These are phyloP conservation scores for Boletus subparvulus DNA, from an alignment of 768 basidiomycete genomes.

Conservation along the genomic window DNA sequence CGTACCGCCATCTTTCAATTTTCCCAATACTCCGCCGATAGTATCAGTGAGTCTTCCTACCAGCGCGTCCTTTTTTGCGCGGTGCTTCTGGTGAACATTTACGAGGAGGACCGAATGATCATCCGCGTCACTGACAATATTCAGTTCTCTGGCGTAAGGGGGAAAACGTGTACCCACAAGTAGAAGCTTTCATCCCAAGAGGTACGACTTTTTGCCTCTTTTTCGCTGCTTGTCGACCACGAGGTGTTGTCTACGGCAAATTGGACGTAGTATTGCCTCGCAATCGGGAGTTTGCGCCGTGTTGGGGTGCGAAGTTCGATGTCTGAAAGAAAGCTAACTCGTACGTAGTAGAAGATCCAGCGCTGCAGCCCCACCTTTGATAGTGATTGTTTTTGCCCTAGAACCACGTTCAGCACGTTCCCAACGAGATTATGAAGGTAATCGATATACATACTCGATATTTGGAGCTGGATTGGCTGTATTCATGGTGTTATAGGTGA, in stretches of 20 bases:
- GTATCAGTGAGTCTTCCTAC: too few relatives aligned
- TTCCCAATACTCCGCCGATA: too few relatives aligned
- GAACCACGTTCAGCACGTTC: neutral
- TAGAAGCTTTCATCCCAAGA: neutral
- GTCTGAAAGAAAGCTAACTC: neutral
- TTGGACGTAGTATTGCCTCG: neutral
- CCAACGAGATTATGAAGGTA: too few relatives aligned
- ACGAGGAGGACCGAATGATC: neutral
- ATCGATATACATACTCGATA: too few relatives aligned
- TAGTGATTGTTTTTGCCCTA: neutral
- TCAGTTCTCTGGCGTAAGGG: neutral
- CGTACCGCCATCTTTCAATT: too few relatives aligned
- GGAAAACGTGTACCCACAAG: neutral
- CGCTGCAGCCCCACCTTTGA: neutral
- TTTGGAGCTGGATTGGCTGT: too few relatives aligned
- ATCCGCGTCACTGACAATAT: neutral
- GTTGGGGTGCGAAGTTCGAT: neutral
- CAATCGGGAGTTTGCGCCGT: neutral
- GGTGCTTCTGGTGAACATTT: neutral
- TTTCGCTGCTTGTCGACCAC: neutral
- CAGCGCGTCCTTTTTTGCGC: too few relatives aligned
- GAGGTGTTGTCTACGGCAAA: neutral
- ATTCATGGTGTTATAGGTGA: too few relatives aligned
- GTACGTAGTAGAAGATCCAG: neutral
- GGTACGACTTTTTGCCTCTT: neutral